Conservation (phyloP, 176 grass and related monocot species). For the Lolium perenne region DNA sequence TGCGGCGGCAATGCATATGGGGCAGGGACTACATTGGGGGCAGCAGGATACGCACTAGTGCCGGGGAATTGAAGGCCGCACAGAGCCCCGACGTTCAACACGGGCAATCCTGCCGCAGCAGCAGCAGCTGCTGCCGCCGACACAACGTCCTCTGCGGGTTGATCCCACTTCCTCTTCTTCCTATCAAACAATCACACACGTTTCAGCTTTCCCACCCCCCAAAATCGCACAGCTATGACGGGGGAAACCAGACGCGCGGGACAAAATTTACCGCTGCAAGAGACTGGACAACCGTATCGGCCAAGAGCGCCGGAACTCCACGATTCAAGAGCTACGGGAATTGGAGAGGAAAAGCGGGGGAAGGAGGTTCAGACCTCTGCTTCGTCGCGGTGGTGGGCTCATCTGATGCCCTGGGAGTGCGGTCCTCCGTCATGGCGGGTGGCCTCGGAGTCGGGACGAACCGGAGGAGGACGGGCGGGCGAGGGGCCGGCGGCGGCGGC, state of each 20-base stretch:
- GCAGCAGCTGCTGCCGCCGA: conserved; percentile 56
- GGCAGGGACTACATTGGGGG: conserved; percentile 34
- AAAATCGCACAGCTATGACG: neutral
- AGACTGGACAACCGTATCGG: neutral
- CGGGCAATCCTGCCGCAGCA: conserved; percentile 49
- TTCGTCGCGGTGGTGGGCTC: conserved; percentile 41
- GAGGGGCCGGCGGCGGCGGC: neutral
- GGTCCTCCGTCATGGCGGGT: conserved; percentile 56
- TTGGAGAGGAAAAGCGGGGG: neutral
- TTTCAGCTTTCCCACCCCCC: conserved; percentile 29
- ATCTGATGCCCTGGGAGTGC: conserved; percentile 31
- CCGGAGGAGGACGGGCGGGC: neutral
- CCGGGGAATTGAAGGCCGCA: conserved; percentile 46
- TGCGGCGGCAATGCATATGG: conserved; percentile 44
- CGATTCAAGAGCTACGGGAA: neutral
- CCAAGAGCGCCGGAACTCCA: neutral
- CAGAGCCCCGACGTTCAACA: conserved; percentile 52
- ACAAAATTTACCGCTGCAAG: neutral
- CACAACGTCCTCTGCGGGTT: conserved; percentile 74
- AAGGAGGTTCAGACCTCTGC: conserved; percentile 48
- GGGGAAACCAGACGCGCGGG: neutral
- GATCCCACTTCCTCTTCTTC: conserved; percentile 99
- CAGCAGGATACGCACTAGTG: conserved; percentile 23
- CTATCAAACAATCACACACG: conserved; percentile 41
- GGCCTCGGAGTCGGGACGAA: neutral